phyloP scores from a whole-genome alignment of 2,329 filamentous ascomycete genomes.

The Stylonectria norvegica region DNA sequence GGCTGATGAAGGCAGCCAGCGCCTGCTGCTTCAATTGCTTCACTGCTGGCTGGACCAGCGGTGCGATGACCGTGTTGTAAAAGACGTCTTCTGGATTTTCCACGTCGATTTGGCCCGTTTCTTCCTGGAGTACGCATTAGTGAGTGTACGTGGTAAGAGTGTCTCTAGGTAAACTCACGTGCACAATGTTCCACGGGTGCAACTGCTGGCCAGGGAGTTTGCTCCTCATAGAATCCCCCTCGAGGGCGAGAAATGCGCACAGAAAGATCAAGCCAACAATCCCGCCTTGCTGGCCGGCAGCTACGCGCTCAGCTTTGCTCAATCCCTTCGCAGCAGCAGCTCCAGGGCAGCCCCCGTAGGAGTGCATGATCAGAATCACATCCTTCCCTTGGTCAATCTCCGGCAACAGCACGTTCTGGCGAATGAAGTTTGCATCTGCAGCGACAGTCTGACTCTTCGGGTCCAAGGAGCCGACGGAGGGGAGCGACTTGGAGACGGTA shows the following conservation, averaged over 20 bases:
- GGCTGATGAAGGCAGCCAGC: slow-evolving; percentile 1
- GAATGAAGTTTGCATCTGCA: slow-evolving; percentile 7
- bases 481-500: slow-evolving; percentile 7
- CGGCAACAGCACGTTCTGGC: slow-evolving; percentile 3
- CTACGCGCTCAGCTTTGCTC: slow-evolving; percentile 12
- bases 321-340: slow-evolving; percentile 13
- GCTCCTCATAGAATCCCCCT: slow-evolving; percentile 4
- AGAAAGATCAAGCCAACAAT: slow-evolving; percentile 13
- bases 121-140: not conserved
- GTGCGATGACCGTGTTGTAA: slow-evolving; percentile 5
- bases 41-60: slow-evolving; percentile 1
- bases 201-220: slow-evolving; percentile 4
- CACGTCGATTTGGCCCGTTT: not conserved
- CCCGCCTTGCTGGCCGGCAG: slow-evolving; percentile 7
- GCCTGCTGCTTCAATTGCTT: slow-evolving; percentile 4
- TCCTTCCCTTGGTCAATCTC: slow-evolving; percentile 18
- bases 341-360: slow-evolving; percentile 19
- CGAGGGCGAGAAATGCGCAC: slow-evolving; percentile 3
- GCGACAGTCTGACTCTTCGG: slow-evolving; percentile 1
- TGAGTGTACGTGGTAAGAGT: not conserved
- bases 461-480: slow-evolving; percentile 5
- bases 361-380: slow-evolving; percentile 21
- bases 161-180: not conserved
- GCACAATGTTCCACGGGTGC: slow-evolving; percentile 1
- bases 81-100: slow-evolving; percentile 45